phyloP scores from a whole-genome alignment of 2,329 filamentous ascomycete genomes.

The Penicillium sp. region DNA sequence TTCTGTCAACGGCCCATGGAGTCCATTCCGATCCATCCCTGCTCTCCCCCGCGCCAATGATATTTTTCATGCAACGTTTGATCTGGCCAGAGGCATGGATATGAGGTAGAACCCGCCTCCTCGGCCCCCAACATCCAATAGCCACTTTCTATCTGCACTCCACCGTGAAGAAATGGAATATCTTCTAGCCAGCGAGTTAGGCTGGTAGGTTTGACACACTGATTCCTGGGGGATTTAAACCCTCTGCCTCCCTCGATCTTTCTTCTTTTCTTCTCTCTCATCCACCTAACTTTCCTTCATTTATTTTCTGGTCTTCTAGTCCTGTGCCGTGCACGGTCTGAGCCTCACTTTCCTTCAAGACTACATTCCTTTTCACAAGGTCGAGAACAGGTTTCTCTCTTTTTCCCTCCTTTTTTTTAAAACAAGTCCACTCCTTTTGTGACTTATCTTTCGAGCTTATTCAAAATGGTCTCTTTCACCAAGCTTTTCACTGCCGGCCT shows the following conservation, averaged over 20 bases:
- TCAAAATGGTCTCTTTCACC: constrained; percentile 43
- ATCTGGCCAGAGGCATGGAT: background rate
- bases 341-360: constrained; percentile 27
- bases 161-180: constrained; percentile 7
- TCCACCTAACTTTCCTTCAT: constrained; percentile 16
- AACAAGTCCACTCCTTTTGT: constrained; percentile 7
- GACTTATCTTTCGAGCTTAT: background rate
- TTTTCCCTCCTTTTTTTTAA: constrained; percentile 20
- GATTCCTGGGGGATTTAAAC: constrained; percentile 5
- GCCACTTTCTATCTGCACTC: background rate
- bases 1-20: constrained; percentile 11
- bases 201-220: constrained; percentile 13
- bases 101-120: constrained; percentile 1
- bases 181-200: constrained; percentile 7
- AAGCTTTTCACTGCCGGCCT: constrained; percentile 34
- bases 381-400: constrained; percentile 28
- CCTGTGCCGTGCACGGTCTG: constrained; percentile 38
- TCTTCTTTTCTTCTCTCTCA: constrained; percentile 6
- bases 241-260: constrained; percentile 6
- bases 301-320: constrained; percentile 15
- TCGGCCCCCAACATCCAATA: background rate
- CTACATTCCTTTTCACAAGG: constrained; percentile 14
- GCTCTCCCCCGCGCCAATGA: constrained; percentile 8
- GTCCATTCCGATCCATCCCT: constrained; percentile 7
- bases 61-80: background rate